phyloP scores from a whole-genome alignment of 2,329 filamentous ascomycete genomes.

The Ambrosiella cleistominuta region DNA sequence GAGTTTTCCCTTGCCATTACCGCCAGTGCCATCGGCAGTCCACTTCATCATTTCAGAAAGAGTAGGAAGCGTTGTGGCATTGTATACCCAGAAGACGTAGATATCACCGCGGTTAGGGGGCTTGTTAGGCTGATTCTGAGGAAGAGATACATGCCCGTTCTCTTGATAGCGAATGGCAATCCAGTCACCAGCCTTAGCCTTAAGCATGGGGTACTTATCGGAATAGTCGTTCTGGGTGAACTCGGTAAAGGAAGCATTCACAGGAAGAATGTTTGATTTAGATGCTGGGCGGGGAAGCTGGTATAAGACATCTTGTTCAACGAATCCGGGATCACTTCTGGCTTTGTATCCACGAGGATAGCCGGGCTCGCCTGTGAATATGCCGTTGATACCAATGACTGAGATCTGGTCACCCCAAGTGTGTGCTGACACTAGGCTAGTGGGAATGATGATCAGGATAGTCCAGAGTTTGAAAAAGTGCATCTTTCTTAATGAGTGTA shows the following conservation, averaged over 20 bases:
- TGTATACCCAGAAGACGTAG: conserved; percentile 53
- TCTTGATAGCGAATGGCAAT: conserved; percentile 54
- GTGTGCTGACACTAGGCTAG: conserved; percentile 33
- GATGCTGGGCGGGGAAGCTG: conserved; percentile 41
- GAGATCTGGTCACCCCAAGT: conserved; percentile 68
- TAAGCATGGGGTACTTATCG: conserved; percentile 42
- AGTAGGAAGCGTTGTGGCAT: conserved; percentile 31
- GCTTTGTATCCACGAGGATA: conserved; percentile 55
- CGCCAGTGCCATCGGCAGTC: conserved; percentile 65
- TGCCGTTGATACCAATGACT: conserved; percentile 55
- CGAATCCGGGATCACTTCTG: conserved; percentile 37
- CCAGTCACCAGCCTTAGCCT: conserved; percentile 40
- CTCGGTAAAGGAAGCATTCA: conserved; percentile 39
- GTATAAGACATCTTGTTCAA: conserved; percentile 40
- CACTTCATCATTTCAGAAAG: conserved; percentile 57
- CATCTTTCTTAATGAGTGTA: neutral
- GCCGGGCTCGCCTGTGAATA: conserved; percentile 51
- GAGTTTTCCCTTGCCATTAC: conserved; percentile 59
- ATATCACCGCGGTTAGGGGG: conserved; percentile 51
- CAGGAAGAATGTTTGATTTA: conserved; percentile 28
- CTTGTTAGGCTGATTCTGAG: conserved; percentile 37
- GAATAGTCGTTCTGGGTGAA: conserved; percentile 45
- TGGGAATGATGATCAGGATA: neutral
- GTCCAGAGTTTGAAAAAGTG: neutral
- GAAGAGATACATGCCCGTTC: conserved; percentile 57